Percentiles rank a stretch among this genome's conserved stretches.
Evolutionary conservation across 306 rosid genomes (phyloP).

Genomic region (Inga oerstediana): DNA sequence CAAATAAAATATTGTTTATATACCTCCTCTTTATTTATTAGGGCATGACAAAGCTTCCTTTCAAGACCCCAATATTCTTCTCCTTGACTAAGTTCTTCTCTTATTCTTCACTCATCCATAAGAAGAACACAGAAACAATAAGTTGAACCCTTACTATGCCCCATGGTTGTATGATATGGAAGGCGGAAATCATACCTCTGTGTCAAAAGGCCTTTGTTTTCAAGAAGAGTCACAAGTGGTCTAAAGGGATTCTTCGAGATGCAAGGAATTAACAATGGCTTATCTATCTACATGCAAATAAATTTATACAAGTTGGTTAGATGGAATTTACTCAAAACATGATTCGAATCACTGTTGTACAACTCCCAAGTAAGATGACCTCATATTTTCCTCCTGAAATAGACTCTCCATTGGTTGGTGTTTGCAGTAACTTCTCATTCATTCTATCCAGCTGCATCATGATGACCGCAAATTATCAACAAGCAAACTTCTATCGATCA

Average conservation of each 20-base stretch:
- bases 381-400: conserved; percentile 42
- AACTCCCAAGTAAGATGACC: conserved; percentile 41
- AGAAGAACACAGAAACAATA: conserved; percentile 28
- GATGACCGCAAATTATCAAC: conserved; percentile 33
- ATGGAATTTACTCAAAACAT: conserved; percentile 30
- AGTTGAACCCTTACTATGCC: conserved; percentile 20
- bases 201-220: conserved; percentile 61
- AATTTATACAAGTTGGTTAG: conserved; percentile 5
- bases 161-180: conserved; percentile 9
- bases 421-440: conserved; percentile 64
- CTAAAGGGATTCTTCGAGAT: conserved; percentile 50
- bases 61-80: conserved; percentile 91
- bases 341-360: conserved; percentile 20
- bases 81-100: conserved; percentile 70
- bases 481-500: conserved; percentile 8
- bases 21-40: conserved; percentile 62
- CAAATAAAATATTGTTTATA: conserved; percentile 4
- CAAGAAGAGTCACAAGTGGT: conserved; percentile 58
- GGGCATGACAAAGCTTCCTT: conserved; percentile 81
- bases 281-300: conserved; percentile 48
- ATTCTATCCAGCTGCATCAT: conserved; percentile 73
- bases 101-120: conserved; percentile 54
- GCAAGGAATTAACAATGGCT: conserved; percentile 39
- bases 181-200: conserved; percentile 51
- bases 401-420: conserved; percentile 27